phyloP scores from a whole-genome alignment of 1,139 yeast genomes.

The Hyphopichia khmerensis region DNA sequence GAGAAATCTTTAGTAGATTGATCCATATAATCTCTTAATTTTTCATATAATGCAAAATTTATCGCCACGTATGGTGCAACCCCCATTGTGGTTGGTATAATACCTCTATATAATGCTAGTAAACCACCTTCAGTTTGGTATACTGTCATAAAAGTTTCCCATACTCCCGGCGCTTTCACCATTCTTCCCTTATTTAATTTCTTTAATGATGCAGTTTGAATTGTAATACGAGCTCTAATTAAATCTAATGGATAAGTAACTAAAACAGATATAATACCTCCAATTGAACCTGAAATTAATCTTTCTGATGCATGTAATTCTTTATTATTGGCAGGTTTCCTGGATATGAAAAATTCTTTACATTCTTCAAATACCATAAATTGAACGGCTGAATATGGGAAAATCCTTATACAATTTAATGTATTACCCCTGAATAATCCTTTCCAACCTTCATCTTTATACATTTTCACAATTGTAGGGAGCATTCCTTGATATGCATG shows the following conservation, averaged over 20 bases:
- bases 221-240: slow-evolving; percentile 82
- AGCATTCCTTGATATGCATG: slow-evolving; percentile 72
- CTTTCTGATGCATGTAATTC: slow-evolving; percentile 53
- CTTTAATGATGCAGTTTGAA: slow-evolving; percentile 79
- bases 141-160: slow-evolving; percentile 55
- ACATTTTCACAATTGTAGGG: slow-evolving; percentile 74
- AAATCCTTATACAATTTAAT: slow-evolving; percentile 81
- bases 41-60: slow-evolving; percentile 88
- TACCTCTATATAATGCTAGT: slow-evolving; percentile 75
- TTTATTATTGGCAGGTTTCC: slow-evolving; percentile 27
- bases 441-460: slow-evolving; percentile 83
- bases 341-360: slow-evolving; percentile 45
- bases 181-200: slow-evolving; percentile 47
- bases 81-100: slow-evolving; percentile 85
- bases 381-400: slow-evolving; percentile 95
- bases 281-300: slow-evolving; percentile 73
- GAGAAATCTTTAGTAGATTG: slow-evolving; percentile 32
- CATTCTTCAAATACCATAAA: slow-evolving; percentile 80
- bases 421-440: slow-evolving; percentile 92
- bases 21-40: slow-evolving; percentile 59
- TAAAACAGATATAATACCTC: slow-evolving; percentile 78
- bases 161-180: slow-evolving; percentile 65
- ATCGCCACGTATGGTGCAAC: slow-evolving; percentile 96
- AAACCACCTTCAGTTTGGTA: slow-evolving; percentile 81
- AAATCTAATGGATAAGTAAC: slow-evolving; percentile 92